phyloP scores from a whole-genome alignment of 441 rosid species.

The Euphorbia celastroides region DNA sequence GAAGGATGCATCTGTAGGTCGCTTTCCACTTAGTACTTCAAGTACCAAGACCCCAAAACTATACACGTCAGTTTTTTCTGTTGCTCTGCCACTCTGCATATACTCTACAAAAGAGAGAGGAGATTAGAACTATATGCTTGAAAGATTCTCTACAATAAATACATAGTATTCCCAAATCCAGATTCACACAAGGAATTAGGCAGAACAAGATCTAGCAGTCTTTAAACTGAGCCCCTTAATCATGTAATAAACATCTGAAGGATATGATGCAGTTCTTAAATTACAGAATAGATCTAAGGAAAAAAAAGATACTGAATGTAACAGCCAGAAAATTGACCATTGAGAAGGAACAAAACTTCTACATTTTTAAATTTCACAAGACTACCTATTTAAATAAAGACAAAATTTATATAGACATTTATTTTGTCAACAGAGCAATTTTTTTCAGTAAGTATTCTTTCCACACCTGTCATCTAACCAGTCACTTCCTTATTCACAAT shows the following conservation, averaged over 20 bases:
- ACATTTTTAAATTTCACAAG: not conserved
- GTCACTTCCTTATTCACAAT: not conserved
- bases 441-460: not conserved
- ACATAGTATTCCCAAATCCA: not conserved
- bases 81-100: slow-evolving; percentile 99
- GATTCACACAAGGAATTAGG: not conserved
- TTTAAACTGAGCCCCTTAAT: not conserved
- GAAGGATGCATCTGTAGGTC: slow-evolving; percentile 94
- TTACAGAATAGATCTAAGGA: not conserved
- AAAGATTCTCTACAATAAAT: slow-evolving; percentile 4
- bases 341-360: not conserved
- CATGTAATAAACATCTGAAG: not conserved
- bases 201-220: slow-evolving; percentile 10
- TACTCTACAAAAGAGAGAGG: slow-evolving; percentile 50
- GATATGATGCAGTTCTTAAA: not conserved
- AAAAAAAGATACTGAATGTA: not conserved
- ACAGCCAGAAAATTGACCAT: not conserved
- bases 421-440: not conserved
- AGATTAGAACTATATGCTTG: slow-evolving; percentile 10
- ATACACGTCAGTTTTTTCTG: slow-evolving; percentile 96
- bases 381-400: not conserved
- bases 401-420: not conserved
- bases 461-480: not conserved
- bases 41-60: slow-evolving; percentile 96
- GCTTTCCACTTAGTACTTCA: slow-evolving; percentile 92